phyloP scores from a whole-genome alignment of 2,329 filamentous ascomycete genomes.

The Fusarium haematococcum region DNA sequence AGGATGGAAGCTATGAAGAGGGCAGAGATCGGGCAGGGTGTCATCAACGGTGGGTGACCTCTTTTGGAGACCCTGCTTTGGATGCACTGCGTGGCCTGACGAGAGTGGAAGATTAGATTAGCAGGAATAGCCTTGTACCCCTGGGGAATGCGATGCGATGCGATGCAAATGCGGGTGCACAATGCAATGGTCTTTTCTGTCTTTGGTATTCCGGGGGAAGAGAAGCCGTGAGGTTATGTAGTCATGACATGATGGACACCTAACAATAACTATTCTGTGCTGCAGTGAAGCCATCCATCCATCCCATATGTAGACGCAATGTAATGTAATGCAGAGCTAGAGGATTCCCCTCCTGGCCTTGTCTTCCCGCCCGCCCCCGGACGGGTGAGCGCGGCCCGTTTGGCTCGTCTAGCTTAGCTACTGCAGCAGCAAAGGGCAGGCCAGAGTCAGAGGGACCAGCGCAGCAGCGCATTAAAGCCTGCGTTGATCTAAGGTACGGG shows the following conservation, averaged over 20 bases:
- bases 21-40: background rate
- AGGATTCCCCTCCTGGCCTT: background rate
- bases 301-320: background rate
- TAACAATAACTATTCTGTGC: background rate
- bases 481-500: background rate
- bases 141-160: constrained; percentile 6
- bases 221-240: background rate
- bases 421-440: constrained; percentile 16
- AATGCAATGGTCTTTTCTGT: background rate
- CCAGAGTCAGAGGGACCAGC: constrained; percentile 18
- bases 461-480: constrained; percentile 19
- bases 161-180: constrained; percentile 27
- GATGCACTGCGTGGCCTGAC: constrained; percentile 8
- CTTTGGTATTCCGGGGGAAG: background rate
- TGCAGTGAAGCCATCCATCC: background rate
- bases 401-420: constrained; percentile 16
- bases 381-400: background rate
- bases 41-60: background rate
- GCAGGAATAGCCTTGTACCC: background rate
- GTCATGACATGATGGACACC: background rate
- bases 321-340: constrained; percentile 7
- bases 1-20: background rate
- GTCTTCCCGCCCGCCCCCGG: constrained; percentile 3
- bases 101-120: background rate
- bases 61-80: background rate